Evolutionary conservation across 495 filamentous ascomycete species (phyloP).

Genomic region (Daldinia decipiens): DNA sequence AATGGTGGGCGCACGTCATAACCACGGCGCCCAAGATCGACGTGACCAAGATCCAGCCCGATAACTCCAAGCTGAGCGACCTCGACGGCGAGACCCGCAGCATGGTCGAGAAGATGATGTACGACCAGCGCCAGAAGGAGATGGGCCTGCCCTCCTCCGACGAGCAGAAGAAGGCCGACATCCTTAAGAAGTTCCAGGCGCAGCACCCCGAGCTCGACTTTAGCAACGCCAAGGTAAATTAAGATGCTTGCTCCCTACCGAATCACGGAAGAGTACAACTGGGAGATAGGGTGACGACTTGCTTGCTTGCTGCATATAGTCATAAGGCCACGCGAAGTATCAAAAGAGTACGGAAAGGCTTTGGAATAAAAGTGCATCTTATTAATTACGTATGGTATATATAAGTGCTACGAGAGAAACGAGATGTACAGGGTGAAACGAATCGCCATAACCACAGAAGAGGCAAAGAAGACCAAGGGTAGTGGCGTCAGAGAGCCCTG

Average conservation of each 20-base stretch:
- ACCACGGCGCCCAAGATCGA: conserved; percentile 88
- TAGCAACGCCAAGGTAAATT: conserved; percentile 78
- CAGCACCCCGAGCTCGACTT: conserved; percentile 84
- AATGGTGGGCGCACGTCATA: conserved; percentile 96
- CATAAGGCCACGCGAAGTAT: background rate
- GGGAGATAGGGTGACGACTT: background rate
- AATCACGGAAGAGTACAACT: background rate
- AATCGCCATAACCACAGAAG: conserved; percentile 63
- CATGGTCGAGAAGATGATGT: conserved; percentile 99
- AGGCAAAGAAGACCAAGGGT: conserved; percentile 42
- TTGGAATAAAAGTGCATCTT: background rate
- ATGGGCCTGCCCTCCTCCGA: conserved; percentile 83
- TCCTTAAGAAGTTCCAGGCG: conserved; percentile 89
- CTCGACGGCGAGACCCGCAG: conserved; percentile 92
- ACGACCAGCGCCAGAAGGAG: conserved; percentile 97
- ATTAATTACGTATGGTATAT: conserved; percentile 12
- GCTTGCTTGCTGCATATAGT: background rate
- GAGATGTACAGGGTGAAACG: conserved; percentile 69
- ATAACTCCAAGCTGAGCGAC: conserved; percentile 88
- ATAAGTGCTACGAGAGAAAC: conserved; percentile 4
- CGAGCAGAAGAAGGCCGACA: conserved; percentile 90
- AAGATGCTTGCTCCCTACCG: conserved; percentile 20
- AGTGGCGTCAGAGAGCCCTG: conserved; percentile 71
- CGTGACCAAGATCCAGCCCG: conserved; percentile 91
- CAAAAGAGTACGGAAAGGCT: background rate